These are phyloP conservation scores for Scytalidium sp. DNA, from an alignment of 2,329 filamentous ascomycete species.

Conservation along the genomic window DNA sequence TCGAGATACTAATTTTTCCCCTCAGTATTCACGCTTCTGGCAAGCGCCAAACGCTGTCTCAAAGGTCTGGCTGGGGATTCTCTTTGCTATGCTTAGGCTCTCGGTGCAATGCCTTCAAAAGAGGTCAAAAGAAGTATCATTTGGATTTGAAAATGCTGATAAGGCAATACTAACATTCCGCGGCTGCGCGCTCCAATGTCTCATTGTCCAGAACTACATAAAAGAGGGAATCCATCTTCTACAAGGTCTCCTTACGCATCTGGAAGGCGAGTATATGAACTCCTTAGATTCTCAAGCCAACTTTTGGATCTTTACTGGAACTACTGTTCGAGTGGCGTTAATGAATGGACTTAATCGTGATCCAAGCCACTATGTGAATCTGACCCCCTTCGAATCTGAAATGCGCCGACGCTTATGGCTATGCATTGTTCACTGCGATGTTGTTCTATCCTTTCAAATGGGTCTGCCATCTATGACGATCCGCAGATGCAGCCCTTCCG, in stretches of 20 bases:
- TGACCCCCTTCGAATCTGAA: conserved; percentile 50
- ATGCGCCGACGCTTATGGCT: conserved; percentile 61
- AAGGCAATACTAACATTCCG: conserved; percentile 48
- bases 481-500: conserved; percentile 59
- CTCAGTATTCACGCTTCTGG: conserved; percentile 48
- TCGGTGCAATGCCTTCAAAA: conserved; percentile 12
- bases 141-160: conserved; percentile 43
- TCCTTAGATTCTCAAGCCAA: conserved; percentile 49
- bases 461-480: conserved; percentile 63
- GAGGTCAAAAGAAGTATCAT: conserved; percentile 33
- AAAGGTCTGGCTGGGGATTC: conserved; percentile 46
- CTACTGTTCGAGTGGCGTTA: conserved; percentile 51
- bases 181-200: conserved; percentile 47
- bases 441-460: conserved; percentile 62
- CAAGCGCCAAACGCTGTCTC: conserved; percentile 35
- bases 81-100: conserved; percentile 32
- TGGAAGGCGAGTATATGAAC: conserved; percentile 52
- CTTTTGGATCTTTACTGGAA: conserved; percentile 49
- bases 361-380: conserved; percentile 41
- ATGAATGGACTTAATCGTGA: conserved; percentile 59
- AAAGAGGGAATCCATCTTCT: conserved; percentile 46
- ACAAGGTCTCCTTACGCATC: conserved; percentile 48
- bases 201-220: conserved; percentile 48
- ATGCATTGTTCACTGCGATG: conserved; percentile 54
- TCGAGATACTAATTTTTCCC: conserved; percentile 7